phyloP scores from a whole-genome alignment of 169 alveolate genomes.

The Perkinsus marinus region DNA sequence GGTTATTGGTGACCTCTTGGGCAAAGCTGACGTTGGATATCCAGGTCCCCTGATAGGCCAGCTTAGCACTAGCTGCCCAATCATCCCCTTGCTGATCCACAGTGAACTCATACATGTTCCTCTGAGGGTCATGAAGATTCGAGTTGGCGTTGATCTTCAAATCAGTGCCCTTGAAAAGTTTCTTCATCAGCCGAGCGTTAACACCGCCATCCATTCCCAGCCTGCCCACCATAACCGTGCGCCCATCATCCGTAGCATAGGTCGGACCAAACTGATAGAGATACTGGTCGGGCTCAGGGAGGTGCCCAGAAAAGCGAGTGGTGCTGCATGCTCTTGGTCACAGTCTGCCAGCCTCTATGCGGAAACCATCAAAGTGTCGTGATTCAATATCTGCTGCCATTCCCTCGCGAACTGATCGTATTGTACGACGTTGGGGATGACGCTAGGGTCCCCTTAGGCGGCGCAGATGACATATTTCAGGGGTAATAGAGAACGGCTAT shows the following conservation, averaged over 20 bases:
- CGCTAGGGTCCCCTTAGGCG: background rate
- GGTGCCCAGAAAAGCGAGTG: slow-evolving; percentile 70
- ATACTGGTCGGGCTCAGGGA: slow-evolving; percentile 54
- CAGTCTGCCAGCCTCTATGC: slow-evolving; percentile 69
- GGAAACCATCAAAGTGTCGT: slow-evolving; percentile 77
- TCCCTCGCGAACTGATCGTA: slow-evolving; percentile 51
- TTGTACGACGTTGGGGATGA: background rate
- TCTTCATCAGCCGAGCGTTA: slow-evolving; percentile 43
- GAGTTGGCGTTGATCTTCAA: slow-evolving; percentile 58
- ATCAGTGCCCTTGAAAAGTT: slow-evolving; percentile 39
- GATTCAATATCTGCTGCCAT: slow-evolving; percentile 58
- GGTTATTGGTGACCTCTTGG: slow-evolving; percentile 52
- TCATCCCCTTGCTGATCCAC: slow-evolving; percentile 54
- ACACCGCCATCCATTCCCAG: slow-evolving; percentile 60
- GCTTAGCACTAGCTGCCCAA: slow-evolving; percentile 57
- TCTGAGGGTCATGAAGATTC: slow-evolving; percentile 47
- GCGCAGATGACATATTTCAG: background rate
- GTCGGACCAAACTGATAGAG: slow-evolving; percentile 72
- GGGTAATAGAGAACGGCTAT: background rate
- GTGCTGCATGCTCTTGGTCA: slow-evolving; percentile 56
- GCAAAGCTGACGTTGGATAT: slow-evolving; percentile 8
- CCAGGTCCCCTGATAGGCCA: slow-evolving; percentile 60
- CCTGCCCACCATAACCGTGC: slow-evolving; percentile 51
- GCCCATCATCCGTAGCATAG: slow-evolving; percentile 57
- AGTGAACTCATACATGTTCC: slow-evolving; percentile 63